phyloP scores from a whole-genome alignment of 129 eudicot genomes.

The Artemisia argyi region DNA sequence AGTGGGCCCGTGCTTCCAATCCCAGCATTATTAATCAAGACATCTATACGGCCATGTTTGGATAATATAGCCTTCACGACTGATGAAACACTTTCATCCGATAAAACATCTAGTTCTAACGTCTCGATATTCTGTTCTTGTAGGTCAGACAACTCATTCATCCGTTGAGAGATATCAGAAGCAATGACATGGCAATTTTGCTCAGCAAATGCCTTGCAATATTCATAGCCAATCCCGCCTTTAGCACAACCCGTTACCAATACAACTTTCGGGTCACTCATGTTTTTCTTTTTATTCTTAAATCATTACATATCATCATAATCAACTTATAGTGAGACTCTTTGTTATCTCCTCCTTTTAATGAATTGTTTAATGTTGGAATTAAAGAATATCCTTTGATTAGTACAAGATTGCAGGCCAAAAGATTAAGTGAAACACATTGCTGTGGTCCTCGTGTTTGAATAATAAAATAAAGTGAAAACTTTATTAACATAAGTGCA shows the following conservation, averaged over 20 bases:
- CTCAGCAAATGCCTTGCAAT: conserved; percentile 76
- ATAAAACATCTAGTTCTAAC: conserved; percentile 66
- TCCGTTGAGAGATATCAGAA: conserved; percentile 51
- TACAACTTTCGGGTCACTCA: conserved; percentile 54
- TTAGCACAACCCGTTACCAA: conserved; percentile 77
- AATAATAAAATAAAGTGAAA: conserved; percentile 14
- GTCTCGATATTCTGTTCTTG: conserved; percentile 46
- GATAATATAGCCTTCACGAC: conserved; percentile 50
- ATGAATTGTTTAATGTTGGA: background rate
- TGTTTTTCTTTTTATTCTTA: conserved; percentile 9
- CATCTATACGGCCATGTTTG: conserved; percentile 57
- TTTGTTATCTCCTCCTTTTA: background rate
- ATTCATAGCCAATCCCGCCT: conserved; percentile 88
- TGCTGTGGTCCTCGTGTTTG: conserved; percentile 19
- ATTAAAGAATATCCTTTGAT: conserved; percentile 4
- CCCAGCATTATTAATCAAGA: conserved; percentile 75
- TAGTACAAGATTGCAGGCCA: conserved; percentile 4
- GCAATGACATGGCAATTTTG: conserved; percentile 69
- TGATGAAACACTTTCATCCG: conserved; percentile 55
- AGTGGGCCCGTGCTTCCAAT: conserved; percentile 73
- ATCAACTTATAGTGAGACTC: background rate
- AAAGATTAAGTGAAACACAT: background rate
- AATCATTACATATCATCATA: background rate
- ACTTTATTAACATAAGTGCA: conserved; percentile 16
- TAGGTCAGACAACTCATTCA: conserved; percentile 46